Evolutionary conservation across 352 stramenopile species (phyloP).

Genomic region (Aphanomyces astaci): DNA sequence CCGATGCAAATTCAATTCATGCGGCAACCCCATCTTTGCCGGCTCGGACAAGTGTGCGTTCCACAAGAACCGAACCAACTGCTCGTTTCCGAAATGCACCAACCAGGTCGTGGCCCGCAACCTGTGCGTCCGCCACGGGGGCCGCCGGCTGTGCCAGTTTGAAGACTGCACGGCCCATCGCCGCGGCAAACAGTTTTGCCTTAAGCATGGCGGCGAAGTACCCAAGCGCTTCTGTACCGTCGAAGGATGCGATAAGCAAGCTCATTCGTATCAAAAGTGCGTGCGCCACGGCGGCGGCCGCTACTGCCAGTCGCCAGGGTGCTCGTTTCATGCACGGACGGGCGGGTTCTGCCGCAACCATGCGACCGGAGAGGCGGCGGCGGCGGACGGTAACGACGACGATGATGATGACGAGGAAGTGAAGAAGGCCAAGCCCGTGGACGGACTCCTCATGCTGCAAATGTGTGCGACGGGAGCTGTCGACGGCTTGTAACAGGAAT

Average conservation of each 20-base stretch:
- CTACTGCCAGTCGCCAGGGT: conserved; percentile 59
- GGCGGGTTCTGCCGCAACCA: conserved; percentile 67
- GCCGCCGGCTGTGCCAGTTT: conserved; percentile 71
- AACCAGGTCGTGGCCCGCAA: conserved; percentile 81
- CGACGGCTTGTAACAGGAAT: neutral
- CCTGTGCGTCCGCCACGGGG: conserved; percentile 69
- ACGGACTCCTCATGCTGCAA: conserved; percentile 12
- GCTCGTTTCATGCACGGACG: conserved; percentile 64
- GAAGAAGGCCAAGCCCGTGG: neutral
- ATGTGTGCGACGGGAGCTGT: conserved; percentile 4
- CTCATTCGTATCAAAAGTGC: conserved; percentile 64
- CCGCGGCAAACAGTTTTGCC: conserved; percentile 60
- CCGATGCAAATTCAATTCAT: conserved; percentile 74
- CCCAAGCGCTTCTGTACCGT: conserved; percentile 79
- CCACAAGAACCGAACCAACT: conserved; percentile 77
- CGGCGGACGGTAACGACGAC: no score
- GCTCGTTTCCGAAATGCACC: conserved; percentile 69
- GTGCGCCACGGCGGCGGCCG: conserved; percentile 64
- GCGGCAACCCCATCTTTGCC: conserved; percentile 59
- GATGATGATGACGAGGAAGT: neutral
- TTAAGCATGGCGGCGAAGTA: conserved; percentile 72
- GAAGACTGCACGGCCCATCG: conserved; percentile 67
- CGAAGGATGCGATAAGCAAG: conserved; percentile 70
- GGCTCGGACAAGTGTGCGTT: conserved; percentile 72
- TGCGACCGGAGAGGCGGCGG: no score